Conservation (phyloP, 2,329 filamentous ascomycete species). For the Aspergillaceae sp. region DNA sequence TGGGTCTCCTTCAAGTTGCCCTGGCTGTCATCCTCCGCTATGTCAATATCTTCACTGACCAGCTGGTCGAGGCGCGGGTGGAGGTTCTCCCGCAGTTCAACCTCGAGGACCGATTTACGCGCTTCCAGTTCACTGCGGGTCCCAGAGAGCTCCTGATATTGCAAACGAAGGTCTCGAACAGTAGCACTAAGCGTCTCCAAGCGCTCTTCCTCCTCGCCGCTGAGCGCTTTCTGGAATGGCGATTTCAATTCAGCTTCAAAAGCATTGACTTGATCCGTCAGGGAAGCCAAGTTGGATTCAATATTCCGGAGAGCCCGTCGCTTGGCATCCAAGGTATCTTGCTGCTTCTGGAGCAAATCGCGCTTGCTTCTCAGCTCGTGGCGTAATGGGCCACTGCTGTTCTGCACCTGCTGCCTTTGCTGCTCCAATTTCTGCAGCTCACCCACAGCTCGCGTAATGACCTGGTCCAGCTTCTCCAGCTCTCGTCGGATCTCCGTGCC, state of each 20-base stretch:
- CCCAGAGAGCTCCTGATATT: slow-evolving; percentile 66
- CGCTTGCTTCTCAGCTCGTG: slow-evolving; percentile 68
- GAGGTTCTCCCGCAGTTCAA: slow-evolving; percentile 81
- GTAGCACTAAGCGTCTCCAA: slow-evolving; percentile 61
- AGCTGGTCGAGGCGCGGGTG: slow-evolving; percentile 81
- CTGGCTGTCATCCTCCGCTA: slow-evolving; percentile 48
- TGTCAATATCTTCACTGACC: slow-evolving; percentile 63
- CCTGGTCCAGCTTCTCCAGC: slow-evolving; percentile 73
- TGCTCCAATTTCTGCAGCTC: slow-evolving; percentile 77
- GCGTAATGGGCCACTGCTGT: slow-evolving; percentile 70
- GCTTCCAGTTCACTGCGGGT: slow-evolving; percentile 69
- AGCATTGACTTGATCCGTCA: slow-evolving; percentile 65
- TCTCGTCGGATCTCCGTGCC: slow-evolving; percentile 58
- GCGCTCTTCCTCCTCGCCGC: slow-evolving; percentile 69
- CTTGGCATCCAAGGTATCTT: slow-evolving; percentile 65
- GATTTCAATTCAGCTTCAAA: slow-evolving; percentile 73
- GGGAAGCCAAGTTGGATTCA: slow-evolving; percentile 63
- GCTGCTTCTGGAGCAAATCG: slow-evolving; percentile 64
- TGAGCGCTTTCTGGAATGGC: slow-evolving; percentile 87
- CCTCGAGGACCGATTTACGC: slow-evolving; percentile 73
- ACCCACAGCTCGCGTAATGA: slow-evolving; percentile 78
- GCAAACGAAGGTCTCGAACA: slow-evolving; percentile 65
- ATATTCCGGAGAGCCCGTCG: slow-evolving; percentile 57
- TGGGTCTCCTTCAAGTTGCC: slow-evolving; percentile 68
- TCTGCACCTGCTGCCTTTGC: slow-evolving; percentile 65